Evolutionary conservation across 345 rosid species (phyloP), one percentile per base, ranked within the genome.

Genomic region (Salix purpurea): DNA sequence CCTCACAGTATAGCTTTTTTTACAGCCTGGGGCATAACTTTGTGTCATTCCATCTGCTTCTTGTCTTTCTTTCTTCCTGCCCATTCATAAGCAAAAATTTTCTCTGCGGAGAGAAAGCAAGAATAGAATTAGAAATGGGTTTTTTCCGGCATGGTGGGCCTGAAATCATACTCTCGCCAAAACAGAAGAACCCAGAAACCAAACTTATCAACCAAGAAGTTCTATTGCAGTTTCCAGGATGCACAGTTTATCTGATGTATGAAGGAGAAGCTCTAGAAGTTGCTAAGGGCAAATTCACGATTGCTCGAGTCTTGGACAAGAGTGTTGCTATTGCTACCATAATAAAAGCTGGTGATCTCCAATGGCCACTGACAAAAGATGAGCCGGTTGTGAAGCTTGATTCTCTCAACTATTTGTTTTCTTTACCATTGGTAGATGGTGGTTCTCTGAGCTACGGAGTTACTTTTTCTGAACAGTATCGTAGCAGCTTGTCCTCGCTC

Each of bases 331-430:
- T 91, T 0, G 97, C 96, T 0, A 89, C 92, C 76, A 86, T 87
- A 15, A 81, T 95, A 0, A 90, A 88, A 76, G 88, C 89, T 34
- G 98, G 99, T 14, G 81, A 79, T 46, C 89, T 95, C 42, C 94
- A 90, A 73, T 93, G 99, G 97, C 98, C 98, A 0, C 77, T 95
- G 78, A 91, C 96, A 12, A 91, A 88, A 85, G 99, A 95, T 76
- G 97, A 95, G 85, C 96, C 99, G 0, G 99, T 90, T 2, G 91
- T 95, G 62, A 95, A 93, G 87, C 88, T 93, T 4, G 96, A 89
- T 61, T 54, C 86, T 34, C 81, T 83, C 65, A 90, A 93, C 72
- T 95, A 95, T 77, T 79, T 95, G 34, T 95, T 95, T 75, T 88
- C 97, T 0, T 78, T 95, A 73, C 97, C 96, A 21, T 89, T 91